A percentile compares a stretch with the other conserved stretches of the same genome.
Conservation (phyloP, 176 grass and related monocot genomes). For the Phoenix dactylifera region DNA sequence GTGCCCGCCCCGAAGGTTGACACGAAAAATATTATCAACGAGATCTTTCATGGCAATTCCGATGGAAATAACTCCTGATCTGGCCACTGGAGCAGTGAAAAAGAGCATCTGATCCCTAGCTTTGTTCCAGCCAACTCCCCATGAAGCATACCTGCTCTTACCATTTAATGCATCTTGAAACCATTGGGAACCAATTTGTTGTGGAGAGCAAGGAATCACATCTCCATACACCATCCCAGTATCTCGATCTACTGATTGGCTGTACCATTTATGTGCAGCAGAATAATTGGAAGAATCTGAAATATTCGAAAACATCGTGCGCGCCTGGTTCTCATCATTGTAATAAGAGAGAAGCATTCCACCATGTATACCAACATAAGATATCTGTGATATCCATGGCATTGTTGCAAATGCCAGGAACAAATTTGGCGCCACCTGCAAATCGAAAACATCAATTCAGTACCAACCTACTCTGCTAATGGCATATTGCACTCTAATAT, state of each 20-base stretch:
- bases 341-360: conserved; percentile 35
- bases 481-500: too few species aligned
- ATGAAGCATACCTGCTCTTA: conserved; percentile 1
- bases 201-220: background rate
- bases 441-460: background rate
- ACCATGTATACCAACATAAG: conserved; percentile 23
- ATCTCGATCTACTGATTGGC: background rate
- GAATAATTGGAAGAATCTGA: conserved; percentile 1
- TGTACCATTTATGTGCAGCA: background rate
- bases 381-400: conserved; percentile 28
- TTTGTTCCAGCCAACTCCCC: conserved; percentile 4
- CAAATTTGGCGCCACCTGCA: conserved; percentile 12
- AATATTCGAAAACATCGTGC: background rate
- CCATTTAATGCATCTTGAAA: background rate
- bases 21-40: background rate
- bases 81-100: background rate
- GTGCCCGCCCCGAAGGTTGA: background rate
- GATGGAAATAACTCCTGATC: background rate
- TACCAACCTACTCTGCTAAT: too few species aligned
- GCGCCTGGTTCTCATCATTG: background rate
- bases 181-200: background rate
- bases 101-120: conserved; percentile 1
- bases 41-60: background rate
- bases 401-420: conserved; percentile 25
- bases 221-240: background rate